phyloP scores from a whole-genome alignment of 306 rosid species.

The Phaseolus lunatus region DNA sequence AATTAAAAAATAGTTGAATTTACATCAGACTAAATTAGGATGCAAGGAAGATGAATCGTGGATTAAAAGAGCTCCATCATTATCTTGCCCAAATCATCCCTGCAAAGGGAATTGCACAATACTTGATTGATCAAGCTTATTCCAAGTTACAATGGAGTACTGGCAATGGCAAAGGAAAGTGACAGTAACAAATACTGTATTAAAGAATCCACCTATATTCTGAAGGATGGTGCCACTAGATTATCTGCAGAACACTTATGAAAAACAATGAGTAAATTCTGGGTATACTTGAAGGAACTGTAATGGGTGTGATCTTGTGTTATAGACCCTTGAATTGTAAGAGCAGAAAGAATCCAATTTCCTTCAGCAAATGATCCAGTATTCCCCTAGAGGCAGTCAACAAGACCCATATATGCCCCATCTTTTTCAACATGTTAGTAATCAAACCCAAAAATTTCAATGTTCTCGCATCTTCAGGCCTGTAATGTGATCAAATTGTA shows the following conservation, averaged over 20 bases:
- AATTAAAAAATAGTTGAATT: neutral
- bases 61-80: constrained; percentile 87
- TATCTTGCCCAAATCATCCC: constrained; percentile 91
- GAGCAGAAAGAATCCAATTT: neutral
- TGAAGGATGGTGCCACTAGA: constrained; percentile 83
- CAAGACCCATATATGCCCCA: neutral
- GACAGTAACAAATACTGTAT: constrained; percentile 23
- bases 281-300: constrained; percentile 74
- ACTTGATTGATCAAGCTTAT: constrained; percentile 7
- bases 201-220: constrained; percentile 69
- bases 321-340: neutral
- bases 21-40: too few species aligned
- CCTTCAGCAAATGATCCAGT: neutral
- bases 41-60: constrained; percentile 38
- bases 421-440: neutral
- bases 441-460: neutral
- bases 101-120: constrained; percentile 49
- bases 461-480: neutral
- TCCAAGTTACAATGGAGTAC: neutral
- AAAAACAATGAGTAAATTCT: constrained; percentile 78
- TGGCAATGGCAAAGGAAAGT: neutral
- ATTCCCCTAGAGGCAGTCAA: neutral
- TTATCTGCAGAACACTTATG: constrained; percentile 79
- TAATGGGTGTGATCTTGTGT: constrained; percentile 64
- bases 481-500: neutral